Base-by-base conservation (phyloP, 176 grass and related monocot genomes). In the Cenchrus americanus region DNA sequence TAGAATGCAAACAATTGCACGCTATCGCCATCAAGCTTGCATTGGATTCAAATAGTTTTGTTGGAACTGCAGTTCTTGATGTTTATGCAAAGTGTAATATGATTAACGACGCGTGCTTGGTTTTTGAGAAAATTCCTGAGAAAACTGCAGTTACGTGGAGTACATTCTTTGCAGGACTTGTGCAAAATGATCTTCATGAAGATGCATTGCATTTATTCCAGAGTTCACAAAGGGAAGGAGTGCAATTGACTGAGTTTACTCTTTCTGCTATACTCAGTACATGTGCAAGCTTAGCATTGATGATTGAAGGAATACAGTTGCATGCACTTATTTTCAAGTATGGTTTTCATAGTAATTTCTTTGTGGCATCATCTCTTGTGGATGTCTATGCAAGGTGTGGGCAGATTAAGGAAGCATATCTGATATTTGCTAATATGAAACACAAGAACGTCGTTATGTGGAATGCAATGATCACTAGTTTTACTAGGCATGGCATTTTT, bases 121-220 rank as follows among this genome's bases (percentile, higher is more conserved):
- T 92, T 72, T 94, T 90, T 67, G 75, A 94, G 74, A 89, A 77
- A 51, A 94, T 94, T 71, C 24, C 75, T 40, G 58, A 92, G 69
- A 94, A 79, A 90, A 90, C 90, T 83, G 63, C 82, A 77, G 93
- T 94, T 79, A 86, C 87, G 74, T 90, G 87, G 87, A 92, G 85
- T 78, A 92, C 93, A 26, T 69, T 94, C 71, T 82, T 83, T 57
- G 82, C 87, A 52, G 93, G 90, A 71, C 91, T 84, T 26, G 82
- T 88, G 75, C 93, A 90, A 84, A 94, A 90, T 86, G 84, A 63
- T 80, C 87, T 88, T 86, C 76, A 92, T 14, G 71, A 94, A 59
- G 85, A 92, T 57, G 87, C 87, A 68, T 72, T 92, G 47, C 18
- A 10, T 40, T 80, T 88, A 49, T 90, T 92, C 52, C 69, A 14